These are phyloP conservation scores for Blastocystis sp. DNA, from an alignment of 352 stramenopile genomes.

Conservation along the genomic window DNA sequence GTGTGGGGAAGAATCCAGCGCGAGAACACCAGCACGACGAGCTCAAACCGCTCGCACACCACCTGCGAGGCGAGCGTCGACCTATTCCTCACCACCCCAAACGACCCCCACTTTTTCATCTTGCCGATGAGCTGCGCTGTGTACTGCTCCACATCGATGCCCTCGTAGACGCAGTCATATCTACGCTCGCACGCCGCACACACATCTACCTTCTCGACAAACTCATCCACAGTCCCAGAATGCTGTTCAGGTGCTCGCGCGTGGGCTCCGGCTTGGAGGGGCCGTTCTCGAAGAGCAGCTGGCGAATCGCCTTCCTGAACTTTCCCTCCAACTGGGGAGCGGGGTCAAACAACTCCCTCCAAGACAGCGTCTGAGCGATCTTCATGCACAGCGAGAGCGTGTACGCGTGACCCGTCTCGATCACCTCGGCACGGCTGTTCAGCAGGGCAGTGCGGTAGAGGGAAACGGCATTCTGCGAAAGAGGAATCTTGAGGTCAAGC, in stretches of 20 bases:
- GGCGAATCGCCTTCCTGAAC: constrained; percentile 8
- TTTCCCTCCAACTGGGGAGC: background rate
- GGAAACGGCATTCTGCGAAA: background rate
- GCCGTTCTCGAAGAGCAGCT: constrained; percentile 22
- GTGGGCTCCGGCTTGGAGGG: background rate
- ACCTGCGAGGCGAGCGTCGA: background rate
- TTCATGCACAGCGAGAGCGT: constrained; percentile 26
- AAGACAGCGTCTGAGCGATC: constrained; percentile 1
- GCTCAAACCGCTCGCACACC: constrained; percentile 8
- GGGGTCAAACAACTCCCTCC: background rate
- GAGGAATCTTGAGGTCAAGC: background rate
- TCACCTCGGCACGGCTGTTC: background rate
- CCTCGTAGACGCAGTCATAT: constrained; percentile 21
- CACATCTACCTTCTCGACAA: background rate
- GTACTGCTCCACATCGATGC: background rate
- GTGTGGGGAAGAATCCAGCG: background rate
- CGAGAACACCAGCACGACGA: constrained; percentile 20
- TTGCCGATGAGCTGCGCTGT: background rate
- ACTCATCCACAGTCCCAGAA: constrained; percentile 42
- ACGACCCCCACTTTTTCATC: constrained; percentile 1
- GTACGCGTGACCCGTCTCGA: background rate
- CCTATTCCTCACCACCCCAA: background rate
- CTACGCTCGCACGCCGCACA: background rate
- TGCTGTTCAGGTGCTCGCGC: constrained; percentile 5
- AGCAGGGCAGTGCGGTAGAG: constrained; percentile 27